Percentiles rank a stretch among this genome's conserved stretches.
These are phyloP conservation scores for Calocybe indica DNA, from an alignment of 768 basidiomycete species.

Conservation along the genomic window DNA sequence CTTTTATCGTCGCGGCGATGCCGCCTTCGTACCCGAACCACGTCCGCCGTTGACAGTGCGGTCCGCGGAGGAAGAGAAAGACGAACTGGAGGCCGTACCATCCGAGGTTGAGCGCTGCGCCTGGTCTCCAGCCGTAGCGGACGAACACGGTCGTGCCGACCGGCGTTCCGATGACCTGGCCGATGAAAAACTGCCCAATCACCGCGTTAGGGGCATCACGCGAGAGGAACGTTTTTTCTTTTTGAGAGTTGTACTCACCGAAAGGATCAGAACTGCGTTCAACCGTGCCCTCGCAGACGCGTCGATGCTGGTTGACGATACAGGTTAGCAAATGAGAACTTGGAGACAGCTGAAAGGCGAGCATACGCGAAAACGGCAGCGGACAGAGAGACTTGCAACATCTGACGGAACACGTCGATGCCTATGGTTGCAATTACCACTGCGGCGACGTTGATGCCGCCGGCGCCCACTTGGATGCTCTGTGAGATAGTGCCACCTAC, in stretches of 20 bases:
- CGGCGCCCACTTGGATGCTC: slow-evolving; percentile 52
- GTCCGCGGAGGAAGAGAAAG: slow-evolving; percentile 52
- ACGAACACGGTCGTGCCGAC: slow-evolving; percentile 62
- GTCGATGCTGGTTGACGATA: slow-evolving; percentile 17
- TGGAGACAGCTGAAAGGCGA: not conserved
- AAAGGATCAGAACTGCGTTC: slow-evolving; percentile 62
- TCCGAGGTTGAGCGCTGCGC: slow-evolving; percentile 46
- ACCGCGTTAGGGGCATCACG: not conserved
- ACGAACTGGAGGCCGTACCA: slow-evolving; percentile 44
- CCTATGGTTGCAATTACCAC: slow-evolving; percentile 56
- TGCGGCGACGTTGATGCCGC: slow-evolving; percentile 51
- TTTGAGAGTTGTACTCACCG: slow-evolving; percentile 27
- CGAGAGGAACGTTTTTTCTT: not conserved
- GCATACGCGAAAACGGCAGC: slow-evolving; percentile 43
- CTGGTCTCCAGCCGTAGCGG: slow-evolving; percentile 57
- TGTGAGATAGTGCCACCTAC: slow-evolving; percentile 38
- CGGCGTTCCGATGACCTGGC: slow-evolving; percentile 68
- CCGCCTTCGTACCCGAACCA: slow-evolving; percentile 56
- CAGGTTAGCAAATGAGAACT: not conserved
- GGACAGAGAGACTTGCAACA: slow-evolving; percentile 52
- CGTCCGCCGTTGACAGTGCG: slow-evolving; percentile 42
- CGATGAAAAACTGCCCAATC: slow-evolving; percentile 43
- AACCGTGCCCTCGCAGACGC: slow-evolving; percentile 47
- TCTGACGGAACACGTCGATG: slow-evolving; percentile 54
- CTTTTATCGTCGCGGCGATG: slow-evolving; percentile 8